These are phyloP conservation scores for Udeniomyces megalosporus DNA, from an alignment of 768 basidiomycete species.

Conservation along the genomic window DNA sequence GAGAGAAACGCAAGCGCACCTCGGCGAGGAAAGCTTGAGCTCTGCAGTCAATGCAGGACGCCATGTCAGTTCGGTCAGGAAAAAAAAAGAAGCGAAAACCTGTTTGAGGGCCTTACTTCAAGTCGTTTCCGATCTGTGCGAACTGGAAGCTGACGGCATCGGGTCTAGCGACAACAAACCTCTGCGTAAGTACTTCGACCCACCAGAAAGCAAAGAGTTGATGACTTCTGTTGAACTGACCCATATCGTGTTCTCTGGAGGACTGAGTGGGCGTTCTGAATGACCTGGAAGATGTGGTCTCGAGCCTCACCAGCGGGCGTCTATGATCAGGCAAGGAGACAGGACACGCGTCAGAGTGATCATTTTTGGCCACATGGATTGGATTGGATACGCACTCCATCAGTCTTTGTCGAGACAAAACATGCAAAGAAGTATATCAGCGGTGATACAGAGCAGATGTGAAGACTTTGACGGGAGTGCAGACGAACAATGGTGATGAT, in stretches of 20 bases:
- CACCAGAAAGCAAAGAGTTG: background rate
- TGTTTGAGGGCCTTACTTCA: constrained; percentile 28
- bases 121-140: constrained; percentile 26
- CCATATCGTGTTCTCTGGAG: background rate
- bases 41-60: too few relatives aligned
- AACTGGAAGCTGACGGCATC: constrained; percentile 29
- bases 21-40: too few relatives aligned
- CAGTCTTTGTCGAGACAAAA: too few relatives aligned
- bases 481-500: constrained; percentile 26
- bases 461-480: too few relatives aligned
- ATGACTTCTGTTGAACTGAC: background rate
- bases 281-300: constrained; percentile 17
- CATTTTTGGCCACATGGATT: too few relatives aligned
- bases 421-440: too few relatives aligned
- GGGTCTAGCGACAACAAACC: constrained; percentile 22
- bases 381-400: too few relatives aligned
- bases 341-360: too few relatives aligned
- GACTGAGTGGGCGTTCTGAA: background rate
- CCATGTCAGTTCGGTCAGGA: too few relatives aligned
- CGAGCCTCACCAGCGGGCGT: constrained; percentile 1
- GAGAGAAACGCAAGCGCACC: too few relatives aligned
- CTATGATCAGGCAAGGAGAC: background rate
- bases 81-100: too few relatives aligned
- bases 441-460: constrained; percentile 14
- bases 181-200: too few relatives aligned